A percentile compares a stretch with the other conserved stretches of the same genome.
phyloP scores from a whole-genome alignment of 768 basidiomycete species.

The Mycena amicta region DNA sequence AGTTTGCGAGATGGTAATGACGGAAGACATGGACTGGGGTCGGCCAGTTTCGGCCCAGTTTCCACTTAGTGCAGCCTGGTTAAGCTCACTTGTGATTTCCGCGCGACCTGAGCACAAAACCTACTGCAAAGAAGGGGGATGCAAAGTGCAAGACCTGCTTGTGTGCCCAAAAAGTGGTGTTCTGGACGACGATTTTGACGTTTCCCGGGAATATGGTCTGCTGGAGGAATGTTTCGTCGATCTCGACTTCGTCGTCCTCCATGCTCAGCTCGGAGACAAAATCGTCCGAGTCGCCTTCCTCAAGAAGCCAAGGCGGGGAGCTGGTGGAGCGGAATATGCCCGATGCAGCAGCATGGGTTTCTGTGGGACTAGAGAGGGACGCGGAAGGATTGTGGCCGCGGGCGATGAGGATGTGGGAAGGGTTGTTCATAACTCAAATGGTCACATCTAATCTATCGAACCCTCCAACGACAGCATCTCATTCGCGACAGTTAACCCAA shows the following conservation, averaged over 20 bases:
- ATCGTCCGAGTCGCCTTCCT: constrained; percentile 74
- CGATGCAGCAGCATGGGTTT: constrained; percentile 85
- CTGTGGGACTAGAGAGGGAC: constrained; percentile 80
- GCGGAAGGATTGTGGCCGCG: constrained; percentile 79
- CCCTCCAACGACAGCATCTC: constrained; percentile 91
- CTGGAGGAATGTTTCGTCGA: constrained; percentile 79
- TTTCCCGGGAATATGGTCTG: constrained; percentile 74
- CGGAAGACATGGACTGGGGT: constrained; percentile 76
- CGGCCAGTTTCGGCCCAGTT: constrained; percentile 90
- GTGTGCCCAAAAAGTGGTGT: constrained; percentile 91
- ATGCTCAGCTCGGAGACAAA: constrained; percentile 69
- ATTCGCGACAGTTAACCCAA: constrained; percentile 87
- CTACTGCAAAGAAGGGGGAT: constrained; percentile 95
- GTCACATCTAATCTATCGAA: constrained; percentile 68
- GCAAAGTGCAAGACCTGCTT: constrained; percentile 91
- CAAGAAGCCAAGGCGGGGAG: constrained; percentile 78
- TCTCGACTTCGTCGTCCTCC: constrained; percentile 71
- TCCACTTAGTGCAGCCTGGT: constrained; percentile 86
- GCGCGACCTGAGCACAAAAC: too few relatives aligned
- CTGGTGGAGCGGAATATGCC: constrained; percentile 83
- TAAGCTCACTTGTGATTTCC: too few relatives aligned
- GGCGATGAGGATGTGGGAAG: constrained; percentile 87
- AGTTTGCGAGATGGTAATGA: constrained; percentile 83
- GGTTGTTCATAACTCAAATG: constrained; percentile 60
- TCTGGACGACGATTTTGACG: constrained; percentile 89